Evolutionary conservation across 306 rosid genomes (phyloP).

Genomic region (Chamaecrista fasciculata): DNA sequence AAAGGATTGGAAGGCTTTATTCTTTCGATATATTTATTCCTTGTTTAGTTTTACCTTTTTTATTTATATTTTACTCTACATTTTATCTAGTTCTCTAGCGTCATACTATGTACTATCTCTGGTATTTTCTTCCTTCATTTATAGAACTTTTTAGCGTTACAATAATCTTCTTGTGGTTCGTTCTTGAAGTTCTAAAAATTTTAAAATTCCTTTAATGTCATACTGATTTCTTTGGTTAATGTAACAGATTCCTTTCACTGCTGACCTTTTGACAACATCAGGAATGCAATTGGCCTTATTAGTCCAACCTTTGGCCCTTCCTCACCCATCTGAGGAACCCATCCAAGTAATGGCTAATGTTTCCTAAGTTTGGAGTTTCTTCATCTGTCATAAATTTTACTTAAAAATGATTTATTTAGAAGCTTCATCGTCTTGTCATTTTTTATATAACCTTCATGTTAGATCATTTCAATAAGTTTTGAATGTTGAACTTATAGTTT

Average conservation of each 20-base stretch:
- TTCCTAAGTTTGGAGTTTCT: conserved; percentile 20
- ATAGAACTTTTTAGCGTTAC: conserved; percentile 20
- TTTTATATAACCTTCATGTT: background rate
- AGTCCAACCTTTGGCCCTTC: conserved; percentile 96
- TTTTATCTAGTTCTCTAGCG: background rate
- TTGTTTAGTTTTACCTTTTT: background rate
- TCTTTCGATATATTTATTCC: conserved; percentile 24
- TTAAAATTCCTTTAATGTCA: conserved; percentile 18
- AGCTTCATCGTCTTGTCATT: conserved; percentile 4
- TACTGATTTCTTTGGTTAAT: conserved; percentile 32
- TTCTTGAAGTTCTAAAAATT: conserved; percentile 11
- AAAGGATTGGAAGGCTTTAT: background rate
- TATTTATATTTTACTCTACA: background rate
- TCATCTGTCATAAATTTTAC: conserved; percentile 20
- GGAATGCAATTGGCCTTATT: conserved; percentile 96
- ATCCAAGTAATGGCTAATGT: conserved; percentile 59
- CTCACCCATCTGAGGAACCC: conserved; percentile 95
- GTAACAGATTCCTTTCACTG: conserved; percentile 83
- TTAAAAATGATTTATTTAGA: conserved; percentile 26
- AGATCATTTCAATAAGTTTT: conserved; percentile 2
- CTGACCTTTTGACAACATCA: conserved; percentile 86
- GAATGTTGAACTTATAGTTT: background rate
- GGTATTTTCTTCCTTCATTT: conserved; percentile 2
- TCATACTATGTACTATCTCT: conserved; percentile 24
- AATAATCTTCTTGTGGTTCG: conserved; percentile 13